Evolutionary conservation across 2,329 filamentous ascomycete species (phyloP).

Genomic region (Emmonsiellopsis sp.): DNA sequence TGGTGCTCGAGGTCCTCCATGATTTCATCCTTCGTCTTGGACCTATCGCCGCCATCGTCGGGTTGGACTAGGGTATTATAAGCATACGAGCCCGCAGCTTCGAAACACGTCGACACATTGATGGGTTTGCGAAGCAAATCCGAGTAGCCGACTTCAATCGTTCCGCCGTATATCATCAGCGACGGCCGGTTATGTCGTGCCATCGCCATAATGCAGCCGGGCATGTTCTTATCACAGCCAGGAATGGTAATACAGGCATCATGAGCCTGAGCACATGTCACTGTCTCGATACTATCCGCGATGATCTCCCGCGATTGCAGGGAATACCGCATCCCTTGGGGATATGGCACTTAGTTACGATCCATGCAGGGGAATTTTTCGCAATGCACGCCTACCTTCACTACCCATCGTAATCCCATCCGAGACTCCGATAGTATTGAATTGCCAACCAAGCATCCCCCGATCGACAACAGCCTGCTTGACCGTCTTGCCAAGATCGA

Average conservation of each 20-base stretch:
- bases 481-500: constrained; percentile 78
- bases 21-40: constrained; percentile 65
- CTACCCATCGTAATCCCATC: constrained; percentile 94
- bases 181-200: constrained; percentile 85
- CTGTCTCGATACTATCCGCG: constrained; percentile 86
- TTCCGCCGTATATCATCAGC: constrained; percentile 91
- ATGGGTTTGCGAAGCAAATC: constrained; percentile 64
- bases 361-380: background rate
- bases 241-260: constrained; percentile 91
- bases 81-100: constrained; percentile 71
- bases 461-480: constrained; percentile 72
- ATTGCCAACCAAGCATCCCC: constrained; percentile 89
- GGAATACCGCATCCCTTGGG: constrained; percentile 79
- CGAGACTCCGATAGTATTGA: constrained; percentile 81
- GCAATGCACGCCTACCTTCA: constrained; percentile 50
- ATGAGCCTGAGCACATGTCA: constrained; percentile 84
- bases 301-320: constrained; percentile 87
- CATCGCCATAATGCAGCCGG: constrained; percentile 81
- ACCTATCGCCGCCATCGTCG: constrained; percentile 52
- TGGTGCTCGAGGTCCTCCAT: constrained; percentile 73
- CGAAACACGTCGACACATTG: constrained; percentile 83
- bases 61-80: constrained; percentile 67
- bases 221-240: constrained; percentile 98
- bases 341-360: constrained; percentile 2
- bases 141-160: constrained; percentile 80